Conservation (phyloP, 345 rosid genomes). For the Bruguiera gymnorhiza region DNA sequence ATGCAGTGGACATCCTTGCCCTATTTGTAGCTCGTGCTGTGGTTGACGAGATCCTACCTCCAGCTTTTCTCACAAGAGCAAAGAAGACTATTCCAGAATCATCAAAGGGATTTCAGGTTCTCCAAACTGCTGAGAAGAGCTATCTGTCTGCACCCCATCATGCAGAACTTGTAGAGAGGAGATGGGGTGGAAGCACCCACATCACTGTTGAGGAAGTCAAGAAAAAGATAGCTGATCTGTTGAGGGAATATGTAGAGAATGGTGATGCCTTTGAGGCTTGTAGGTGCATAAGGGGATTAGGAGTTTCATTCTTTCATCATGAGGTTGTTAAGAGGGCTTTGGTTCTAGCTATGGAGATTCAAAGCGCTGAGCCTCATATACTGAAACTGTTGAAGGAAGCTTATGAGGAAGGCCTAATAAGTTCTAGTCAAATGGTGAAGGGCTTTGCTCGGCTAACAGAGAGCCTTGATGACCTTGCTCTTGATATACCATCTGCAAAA, state of each 20-base stretch:
- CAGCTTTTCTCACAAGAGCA: slow-evolving; percentile 74
- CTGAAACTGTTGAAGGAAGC: slow-evolving; percentile 82
- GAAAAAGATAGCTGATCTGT: slow-evolving; percentile 74
- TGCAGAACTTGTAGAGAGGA: slow-evolving; percentile 94
- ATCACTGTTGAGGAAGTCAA: slow-evolving; percentile 89
- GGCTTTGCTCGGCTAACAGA: slow-evolving; percentile 83
- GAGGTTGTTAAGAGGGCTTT: slow-evolving; percentile 98
- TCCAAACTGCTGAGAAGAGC: slow-evolving; percentile 85
- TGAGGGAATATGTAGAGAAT: slow-evolving; percentile 80
- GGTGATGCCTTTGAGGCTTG: slow-evolving; percentile 96
- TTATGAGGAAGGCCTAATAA: slow-evolving; percentile 89
- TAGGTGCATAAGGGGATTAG: slow-evolving; percentile 86
- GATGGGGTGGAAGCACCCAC: slow-evolving; percentile 98
- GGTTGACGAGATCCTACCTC: slow-evolving; percentile 96
- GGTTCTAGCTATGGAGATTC: slow-evolving; percentile 83
- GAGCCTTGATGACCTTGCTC: slow-evolving; percentile 93
- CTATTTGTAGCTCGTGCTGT: slow-evolving; percentile 89
- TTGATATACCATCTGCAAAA: slow-evolving; percentile 88
- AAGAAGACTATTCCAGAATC: slow-evolving; percentile 71
- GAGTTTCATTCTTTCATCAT: slow-evolving; percentile 91
- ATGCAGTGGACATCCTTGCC: slow-evolving; percentile 93
- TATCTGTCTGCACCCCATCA: slow-evolving; percentile 99
- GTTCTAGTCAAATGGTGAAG: slow-evolving; percentile 91
- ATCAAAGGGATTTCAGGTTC: slow-evolving; percentile 77
- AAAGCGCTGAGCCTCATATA: slow-evolving; percentile 56